Conservation (phyloP, 2,329 filamentous ascomycete genomes). For the Fusarium sp. region DNA sequence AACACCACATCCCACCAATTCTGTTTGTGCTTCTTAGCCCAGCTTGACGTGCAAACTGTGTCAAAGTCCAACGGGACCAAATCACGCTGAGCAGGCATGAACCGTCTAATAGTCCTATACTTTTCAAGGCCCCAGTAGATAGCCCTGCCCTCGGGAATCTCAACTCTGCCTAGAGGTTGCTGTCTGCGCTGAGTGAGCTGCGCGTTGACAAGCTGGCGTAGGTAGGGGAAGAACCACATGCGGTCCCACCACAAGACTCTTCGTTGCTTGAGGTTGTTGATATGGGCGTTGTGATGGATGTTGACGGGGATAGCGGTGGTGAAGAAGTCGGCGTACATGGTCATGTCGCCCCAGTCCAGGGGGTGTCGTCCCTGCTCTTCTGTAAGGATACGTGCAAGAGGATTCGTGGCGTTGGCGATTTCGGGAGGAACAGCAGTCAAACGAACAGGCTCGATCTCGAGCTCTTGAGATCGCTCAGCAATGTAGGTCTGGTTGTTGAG, state of each 20-base stretch:
- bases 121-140: slow-evolving; percentile 32
- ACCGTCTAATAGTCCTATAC: slow-evolving; percentile 30
- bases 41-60: slow-evolving; percentile 10
- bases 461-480: slow-evolving; percentile 20
- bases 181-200: slow-evolving; percentile 30
- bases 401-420: slow-evolving; percentile 23
- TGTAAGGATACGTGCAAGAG: background rate
- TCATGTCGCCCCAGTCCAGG: slow-evolving; percentile 42
- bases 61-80: slow-evolving; percentile 18
- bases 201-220: slow-evolving; percentile 19
- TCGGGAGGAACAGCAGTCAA: slow-evolving; percentile 34
- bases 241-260: slow-evolving; percentile 37
- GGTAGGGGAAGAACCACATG: slow-evolving; percentile 42
- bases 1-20: slow-evolving; percentile 30
- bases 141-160: slow-evolving; percentile 3
- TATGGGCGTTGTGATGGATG: slow-evolving; percentile 43
- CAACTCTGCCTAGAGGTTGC: slow-evolving; percentile 9
- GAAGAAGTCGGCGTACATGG: slow-evolving; percentile 41
- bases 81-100: background rate
- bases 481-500: slow-evolving; percentile 33
- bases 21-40: slow-evolving; percentile 28
- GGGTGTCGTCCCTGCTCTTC: background rate
- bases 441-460: slow-evolving; percentile 34
- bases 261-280: slow-evolving; percentile 31
- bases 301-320: slow-evolving; percentile 39